Evolutionary conservation across 192 early-diverging fungal genomes (phyloP), one percentile per base, ranked within the genome.

Genomic region (Jimgerdemannia flammicorona): DNA sequence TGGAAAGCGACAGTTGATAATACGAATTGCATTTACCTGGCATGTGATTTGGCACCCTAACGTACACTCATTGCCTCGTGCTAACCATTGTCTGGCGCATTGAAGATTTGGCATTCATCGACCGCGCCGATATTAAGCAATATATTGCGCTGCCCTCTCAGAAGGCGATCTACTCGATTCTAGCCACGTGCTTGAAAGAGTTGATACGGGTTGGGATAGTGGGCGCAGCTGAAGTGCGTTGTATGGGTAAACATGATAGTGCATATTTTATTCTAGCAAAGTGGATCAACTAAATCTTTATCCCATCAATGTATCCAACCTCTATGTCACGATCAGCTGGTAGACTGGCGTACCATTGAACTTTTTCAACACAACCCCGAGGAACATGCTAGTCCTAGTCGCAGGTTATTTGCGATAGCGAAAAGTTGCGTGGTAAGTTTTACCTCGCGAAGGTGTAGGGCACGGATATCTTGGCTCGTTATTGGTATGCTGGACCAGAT

Each of bases 41-140:
- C n/a, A n/a, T n/a, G n/a, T n/a, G n/a, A n/a, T n/a, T n/a, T n/a
- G n/a, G n/a, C n/a, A n/a, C n/a, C n/a, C n/a, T n/a, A n/a, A n/a
- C n/a, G n/a, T n/a, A n/a, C n/a, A n/a, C n/a, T n/a, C n/a, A n/a
- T n/a, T n/a, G n/a, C n/a, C n/a, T n/a, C n/a, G n/a, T n/a, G n/a
- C n/a, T n/a, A n/a, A n/a, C n/a, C n/a, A n/a, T n/a, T n/a, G n/a
- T n/a, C n/a, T n/a, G n/a, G n/a, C n/a, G n/a, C n/a, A n/a, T 64
- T 75, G 20, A 40, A 89, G 89, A 90, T 69, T 20, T 81, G 4
- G 89, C 89, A 2, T 89, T 90, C 70, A 78, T 90, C 20, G 89
- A 90, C 75, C 89, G 92, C 17, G 92, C 89, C 3, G 92, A 93
- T 72, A 83, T 93, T 76, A 90, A 89, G 70, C 71, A 86, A 70